phyloP scores from a whole-genome alignment of 2,329 filamentous ascomycete species.

The Pyricularia grisea region DNA sequence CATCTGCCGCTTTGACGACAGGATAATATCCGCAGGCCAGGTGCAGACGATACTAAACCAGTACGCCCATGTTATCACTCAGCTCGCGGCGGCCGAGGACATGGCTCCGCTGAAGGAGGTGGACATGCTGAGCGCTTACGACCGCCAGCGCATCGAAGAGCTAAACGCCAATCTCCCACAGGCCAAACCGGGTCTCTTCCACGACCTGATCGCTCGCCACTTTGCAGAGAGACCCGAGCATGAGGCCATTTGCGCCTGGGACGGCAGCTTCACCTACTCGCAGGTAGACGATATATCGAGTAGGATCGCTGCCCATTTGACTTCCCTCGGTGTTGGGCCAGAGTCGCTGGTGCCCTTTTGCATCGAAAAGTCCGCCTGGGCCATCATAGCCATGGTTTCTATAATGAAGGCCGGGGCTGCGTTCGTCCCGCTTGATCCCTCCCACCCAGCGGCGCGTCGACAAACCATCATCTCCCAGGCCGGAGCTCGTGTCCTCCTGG shows the following conservation, averaged over 20 bases:
- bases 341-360: conserved; percentile 30
- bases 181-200: not conserved
- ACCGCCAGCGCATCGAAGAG: not conserved
- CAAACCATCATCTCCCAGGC: conserved; percentile 12
- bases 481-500: conserved; percentile 8
- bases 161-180: not conserved
- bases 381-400: conserved; percentile 12
- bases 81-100: not conserved
- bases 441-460: conserved; percentile 10
- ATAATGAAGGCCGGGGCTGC: conserved; percentile 16
- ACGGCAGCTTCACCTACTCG: conserved; percentile 35
- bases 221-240: conserved; percentile 13
- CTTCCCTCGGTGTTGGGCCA: conserved; percentile 21
- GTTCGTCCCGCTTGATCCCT: conserved; percentile 14
- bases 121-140: not conserved
- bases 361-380: conserved; percentile 15
- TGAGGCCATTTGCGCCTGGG: conserved; percentile 38
- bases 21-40: not conserved
- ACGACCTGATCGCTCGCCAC: not conserved
- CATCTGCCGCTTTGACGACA: not conserved
- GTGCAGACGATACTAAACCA: not conserved
- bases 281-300: conserved; percentile 33
- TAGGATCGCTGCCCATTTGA: conserved; percentile 28
- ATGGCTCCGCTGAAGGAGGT: not conserved
- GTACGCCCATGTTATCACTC: not conserved